These are phyloP conservation scores for Aspergillus incahuasiensis DNA, from an alignment of 495 filamentous ascomycete species.

Conservation along the genomic window DNA sequence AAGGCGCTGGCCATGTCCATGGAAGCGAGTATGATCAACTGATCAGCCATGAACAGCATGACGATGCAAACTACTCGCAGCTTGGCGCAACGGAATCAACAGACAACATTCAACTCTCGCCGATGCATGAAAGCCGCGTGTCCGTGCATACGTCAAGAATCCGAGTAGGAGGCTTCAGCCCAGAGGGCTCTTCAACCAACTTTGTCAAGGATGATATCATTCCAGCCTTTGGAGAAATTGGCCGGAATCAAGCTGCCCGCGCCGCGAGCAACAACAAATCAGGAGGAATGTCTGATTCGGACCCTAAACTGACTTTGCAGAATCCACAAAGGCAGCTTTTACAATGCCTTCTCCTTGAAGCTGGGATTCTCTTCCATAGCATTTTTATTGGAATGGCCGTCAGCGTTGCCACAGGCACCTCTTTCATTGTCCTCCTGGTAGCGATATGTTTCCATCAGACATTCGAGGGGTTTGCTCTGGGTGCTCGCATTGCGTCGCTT, in stretches of 20 bases:
- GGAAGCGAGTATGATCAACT: slow-evolving; percentile 43
- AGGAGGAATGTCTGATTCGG: slow-evolving; percentile 11
- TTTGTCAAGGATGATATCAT: slow-evolving; percentile 15
- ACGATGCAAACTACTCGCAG: slow-evolving; percentile 20
- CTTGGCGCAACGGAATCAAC: slow-evolving; percentile 17
- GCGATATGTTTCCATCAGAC: slow-evolving; percentile 83
- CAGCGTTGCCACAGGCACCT: slow-evolving; percentile 72
- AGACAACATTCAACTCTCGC: slow-evolving; percentile 24
- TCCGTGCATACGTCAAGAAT: background rate
- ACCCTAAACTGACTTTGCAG: slow-evolving; percentile 25
- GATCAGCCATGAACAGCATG: slow-evolving; percentile 24
- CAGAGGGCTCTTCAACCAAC: background rate
- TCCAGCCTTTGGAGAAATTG: slow-evolving; percentile 26
- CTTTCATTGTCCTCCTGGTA: slow-evolving; percentile 73
- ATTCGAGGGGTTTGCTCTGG: slow-evolving; percentile 75
- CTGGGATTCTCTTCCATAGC: slow-evolving; percentile 81
- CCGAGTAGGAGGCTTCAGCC: slow-evolving; percentile 8
- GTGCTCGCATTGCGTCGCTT: slow-evolving; percentile 64
- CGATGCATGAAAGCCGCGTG: slow-evolving; percentile 14
- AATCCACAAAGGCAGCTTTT: slow-evolving; percentile 59
- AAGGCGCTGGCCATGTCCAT: slow-evolving; percentile 49
- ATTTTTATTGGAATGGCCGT: slow-evolving; percentile 89
- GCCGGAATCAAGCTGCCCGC: slow-evolving; percentile 16
- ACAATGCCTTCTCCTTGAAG: slow-evolving; percentile 76
- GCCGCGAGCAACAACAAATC: slow-evolving; percentile 14